Base-by-base conservation (phyloP, 345 rosid species). In the Streptanthus diversifolius region DNA sequence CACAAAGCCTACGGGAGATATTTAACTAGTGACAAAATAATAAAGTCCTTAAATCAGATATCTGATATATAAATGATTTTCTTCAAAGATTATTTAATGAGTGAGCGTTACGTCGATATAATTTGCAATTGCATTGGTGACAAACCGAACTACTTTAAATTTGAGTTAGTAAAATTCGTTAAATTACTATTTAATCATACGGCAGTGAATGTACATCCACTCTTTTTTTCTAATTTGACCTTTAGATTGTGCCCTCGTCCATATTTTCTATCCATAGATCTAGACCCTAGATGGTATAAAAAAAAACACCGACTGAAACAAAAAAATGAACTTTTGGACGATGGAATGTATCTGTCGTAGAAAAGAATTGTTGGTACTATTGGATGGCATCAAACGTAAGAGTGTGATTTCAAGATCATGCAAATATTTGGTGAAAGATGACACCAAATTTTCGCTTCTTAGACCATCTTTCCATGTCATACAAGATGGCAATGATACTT, bases 191-290 rank as follows among this genome's bases (percentile, higher is more conserved):
- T 5, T 60, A 48, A 37, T 71, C 68, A 49, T 37, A 61, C 68
- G 41, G 33, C 60, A 62, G 60, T 61, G 56, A 30, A 29, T 63
- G 70, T 72, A 63, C 63, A 53, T 37, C 61, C 41, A 37, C 58
- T 63, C 7, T 44, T 21, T 56, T 33, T 43, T 17, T 39, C 27
- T 43, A 29, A 22, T 53, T 55, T 41, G 18, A 41, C 70, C 48
- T 10, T 19, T 52, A 21, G 21, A 40, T 63, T 63, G 44, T 21
- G 37, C 63, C 43, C 8, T 29, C 36, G 45, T 72, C 54, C 63
- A 21, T 57, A 7, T 43, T 4, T n/a, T 18, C 4, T 30, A 18
- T 41, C 54, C 21, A 61, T 13, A 48, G 19, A 58, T 70, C 19
- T 37, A 25, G 21, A 12, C 66, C 40, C 8, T 30, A 40, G 37